Evolutionary conservation across 2,329 filamentous ascomycete genomes (phyloP), one percentile per base, ranked within the genome.

Genomic region (Pseudomassariella vexata): DNA sequence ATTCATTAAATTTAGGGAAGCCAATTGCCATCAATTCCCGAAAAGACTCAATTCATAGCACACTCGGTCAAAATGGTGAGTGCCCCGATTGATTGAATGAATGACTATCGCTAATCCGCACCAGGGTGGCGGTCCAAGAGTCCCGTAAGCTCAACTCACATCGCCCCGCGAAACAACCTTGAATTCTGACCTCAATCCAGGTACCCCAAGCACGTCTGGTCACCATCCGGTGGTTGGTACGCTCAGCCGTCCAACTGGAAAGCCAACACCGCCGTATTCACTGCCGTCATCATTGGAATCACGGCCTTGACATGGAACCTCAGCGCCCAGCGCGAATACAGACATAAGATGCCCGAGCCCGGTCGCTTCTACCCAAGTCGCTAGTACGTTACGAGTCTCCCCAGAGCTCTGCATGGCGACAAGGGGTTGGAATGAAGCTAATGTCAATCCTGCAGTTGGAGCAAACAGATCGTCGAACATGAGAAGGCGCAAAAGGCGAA

Each of bases 131-230:
- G 87, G 88, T 69, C 81, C 76, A 57, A 65, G 63, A 60, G 60
- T 76, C 52, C 68, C 68, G 72, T 76, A 62, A 71, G 66, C 61
- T 40, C 38, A 36, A 31, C 39, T 36, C 38, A 19, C 42, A 38
- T 48, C 45, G 37, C 35, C 41, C 35, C 36, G 33, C 28, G 19
- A 31, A 36, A 19, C 16, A 27, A n/a, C 20, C 30, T 19, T 20
- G 10, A 14, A 9, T 24, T 16, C 37, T 11, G 34, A 39, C 39
- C 29, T 23, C 31, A 17, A n/a, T 12, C 20, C 52, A 94, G 87
- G 56, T 95, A 95, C 66, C 89, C 88, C 62, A 95, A 95, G 74
- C 90, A 98, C 73, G 87, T 98, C 74, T 98, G 92, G 92, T 96
- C 92, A 55, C 92, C 92, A 41, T 73, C 90, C 45, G 92, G 92